phyloP scores from a whole-genome alignment of 2,329 filamentous ascomycete genomes.

The Alternaria tenuissima region DNA sequence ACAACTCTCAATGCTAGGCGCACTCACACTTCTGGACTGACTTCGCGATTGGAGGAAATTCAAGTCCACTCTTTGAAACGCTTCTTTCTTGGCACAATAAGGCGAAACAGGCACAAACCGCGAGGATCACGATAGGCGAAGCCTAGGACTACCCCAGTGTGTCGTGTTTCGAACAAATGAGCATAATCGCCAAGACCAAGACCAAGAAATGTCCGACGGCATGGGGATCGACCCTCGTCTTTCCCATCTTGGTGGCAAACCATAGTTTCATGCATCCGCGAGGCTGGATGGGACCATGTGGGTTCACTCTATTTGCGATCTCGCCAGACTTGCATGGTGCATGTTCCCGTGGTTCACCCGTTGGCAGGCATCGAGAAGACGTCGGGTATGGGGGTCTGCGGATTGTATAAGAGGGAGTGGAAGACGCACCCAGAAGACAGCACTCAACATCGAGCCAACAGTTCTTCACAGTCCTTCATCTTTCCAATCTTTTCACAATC shows the following conservation, averaged over 20 bases:
- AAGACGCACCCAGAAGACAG: constrained; percentile 13
- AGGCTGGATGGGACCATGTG: constrained; percentile 10
- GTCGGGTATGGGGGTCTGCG: background rate
- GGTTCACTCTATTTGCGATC: constrained; percentile 15
- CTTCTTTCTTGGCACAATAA: constrained; percentile 7
- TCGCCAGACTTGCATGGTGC: background rate
- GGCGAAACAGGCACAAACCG: constrained; percentile 7
- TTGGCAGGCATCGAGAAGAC: background rate
- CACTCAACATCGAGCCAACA: constrained; percentile 30
- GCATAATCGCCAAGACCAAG: constrained; percentile 5
- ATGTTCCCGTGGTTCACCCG: constrained; percentile 1
- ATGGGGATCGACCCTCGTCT: constrained; percentile 17
- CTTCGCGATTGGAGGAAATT: constrained; percentile 10
- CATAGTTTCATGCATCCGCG: constrained; percentile 17
- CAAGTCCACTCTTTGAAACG: constrained; percentile 16
- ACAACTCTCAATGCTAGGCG: background rate
- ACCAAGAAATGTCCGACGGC: constrained; percentile 11
- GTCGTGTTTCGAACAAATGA: constrained; percentile 31
- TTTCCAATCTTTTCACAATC: constrained; percentile 16
- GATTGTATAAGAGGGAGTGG: constrained; percentile 22
- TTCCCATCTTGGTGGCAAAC: constrained; percentile 9
- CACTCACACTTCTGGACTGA: background rate
- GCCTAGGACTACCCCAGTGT: constrained; percentile 16
- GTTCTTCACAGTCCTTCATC: constrained; percentile 18
- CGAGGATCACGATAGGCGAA: constrained; percentile 18